Conservation (phyloP, 306 rosid species). For the Vachellia collinsii region DNA sequence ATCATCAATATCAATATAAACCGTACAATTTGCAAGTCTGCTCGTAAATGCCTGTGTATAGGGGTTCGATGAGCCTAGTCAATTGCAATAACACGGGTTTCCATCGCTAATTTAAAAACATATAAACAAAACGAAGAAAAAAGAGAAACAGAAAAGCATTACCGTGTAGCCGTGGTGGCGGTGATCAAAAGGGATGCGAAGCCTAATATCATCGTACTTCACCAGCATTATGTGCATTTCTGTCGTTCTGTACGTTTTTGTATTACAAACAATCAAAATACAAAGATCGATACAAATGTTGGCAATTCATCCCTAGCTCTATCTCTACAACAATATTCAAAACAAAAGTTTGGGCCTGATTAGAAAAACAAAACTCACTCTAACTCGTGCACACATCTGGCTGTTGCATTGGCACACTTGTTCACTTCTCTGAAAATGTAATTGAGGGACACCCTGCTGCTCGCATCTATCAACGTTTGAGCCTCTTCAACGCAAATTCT, state of each 20-base stretch:
- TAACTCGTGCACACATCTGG: not conserved
- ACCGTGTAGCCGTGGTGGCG: not conserved
- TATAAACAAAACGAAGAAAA: not conserved
- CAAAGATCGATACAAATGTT: not conserved
- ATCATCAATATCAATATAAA: too few relatives aligned
- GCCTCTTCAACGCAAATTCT: not conserved
- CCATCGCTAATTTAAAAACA: not conserved
- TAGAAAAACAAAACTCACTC: constrained; percentile 5
- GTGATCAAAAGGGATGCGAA: not conserved
- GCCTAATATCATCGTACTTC: not conserved
- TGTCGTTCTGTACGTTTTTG: not conserved
- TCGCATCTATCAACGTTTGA: not conserved
- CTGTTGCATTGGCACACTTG: not conserved
- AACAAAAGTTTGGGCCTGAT: not conserved
- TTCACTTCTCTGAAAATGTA: not conserved
- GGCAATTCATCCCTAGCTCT: not conserved
- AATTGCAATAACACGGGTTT: not conserved
- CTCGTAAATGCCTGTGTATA: too few relatives aligned
- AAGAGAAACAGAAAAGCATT: not conserved
- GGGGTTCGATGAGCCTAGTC: too few relatives aligned
- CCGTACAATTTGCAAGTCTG: too few relatives aligned
- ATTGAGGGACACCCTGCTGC: not conserved
- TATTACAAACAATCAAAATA: not conserved
- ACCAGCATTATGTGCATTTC: not conserved
- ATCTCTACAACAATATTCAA: not conserved